These are phyloP conservation scores for Trichosporon sp. DNA, from an alignment of 1,284 basidiomycete species.

Conservation along the genomic window DNA sequence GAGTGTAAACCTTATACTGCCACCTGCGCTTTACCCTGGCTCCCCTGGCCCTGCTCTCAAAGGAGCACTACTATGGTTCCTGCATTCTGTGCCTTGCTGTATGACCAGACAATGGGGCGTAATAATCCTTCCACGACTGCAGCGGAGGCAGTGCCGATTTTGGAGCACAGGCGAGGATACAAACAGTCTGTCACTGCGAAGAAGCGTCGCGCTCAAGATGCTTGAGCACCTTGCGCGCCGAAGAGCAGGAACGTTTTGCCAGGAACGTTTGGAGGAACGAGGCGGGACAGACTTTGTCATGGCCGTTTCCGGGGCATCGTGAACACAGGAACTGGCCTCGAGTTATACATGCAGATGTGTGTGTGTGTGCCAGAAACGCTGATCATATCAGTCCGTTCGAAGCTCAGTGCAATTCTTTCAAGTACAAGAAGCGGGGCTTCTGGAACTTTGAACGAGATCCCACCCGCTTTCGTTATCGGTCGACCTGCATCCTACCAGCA, in stretches of 20 bases:
- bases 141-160: not conserved
- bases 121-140: not conserved
- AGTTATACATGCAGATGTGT: not conserved
- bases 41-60: not conserved
- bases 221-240: not conserved
- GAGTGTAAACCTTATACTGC: constrained; percentile 6
- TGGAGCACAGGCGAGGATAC: not conserved
- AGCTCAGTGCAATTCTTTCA: not conserved
- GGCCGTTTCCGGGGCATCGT: not conserved
- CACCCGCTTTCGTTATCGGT: not conserved
- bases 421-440: not conserved
- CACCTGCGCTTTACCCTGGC: constrained; percentile 1
- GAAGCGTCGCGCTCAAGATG: not conserved
- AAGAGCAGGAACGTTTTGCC: not conserved
- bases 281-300: not conserved
- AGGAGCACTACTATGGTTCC: not conserved
- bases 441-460: too few relatives aligned
- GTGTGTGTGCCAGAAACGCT: not conserved
- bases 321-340: not conserved
- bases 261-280: not conserved
- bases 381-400: not conserved
- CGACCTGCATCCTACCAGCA: too few relatives aligned
- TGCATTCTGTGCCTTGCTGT: not conserved
- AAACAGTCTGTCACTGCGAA: not conserved
- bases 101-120: not conserved